Evolutionary conservation across 176 grass and related monocot genomes (phyloP), one percentile per base, ranked within the genome.

Genomic region (Lolium perenne): DNA sequence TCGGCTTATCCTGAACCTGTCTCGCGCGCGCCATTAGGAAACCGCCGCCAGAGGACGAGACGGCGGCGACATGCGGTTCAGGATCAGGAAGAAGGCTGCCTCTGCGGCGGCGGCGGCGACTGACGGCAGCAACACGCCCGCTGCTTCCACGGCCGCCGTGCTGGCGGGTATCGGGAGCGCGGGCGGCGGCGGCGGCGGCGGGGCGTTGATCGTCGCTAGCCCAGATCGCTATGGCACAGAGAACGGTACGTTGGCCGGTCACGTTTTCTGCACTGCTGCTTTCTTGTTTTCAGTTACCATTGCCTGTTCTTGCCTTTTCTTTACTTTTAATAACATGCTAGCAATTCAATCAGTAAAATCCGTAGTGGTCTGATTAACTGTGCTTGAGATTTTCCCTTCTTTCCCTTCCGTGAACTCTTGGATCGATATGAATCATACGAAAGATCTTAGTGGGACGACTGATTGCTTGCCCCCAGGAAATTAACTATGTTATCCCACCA

Each of bases 11-110:
- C 56, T 46, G 6, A 41, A 41, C 1, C 15, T 17, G 14, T 0
- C 7, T 38, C 10, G 15, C 2, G 63, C 63, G 29, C 78, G 22
- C 58, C 77, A 23, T 80, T 11, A 63, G 21, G 21, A 20, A 55
- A 18, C 49, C 16, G 59, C 78, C 78, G 7, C 59, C 32, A 35
- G 32, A 35, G 2, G n/a, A 8, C 20, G 10, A 38, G 38, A 10
- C 43, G 3, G 5, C 78, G 26, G 78, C 15, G 11, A 2, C 70
- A 89, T 84, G 88, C 80, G 50, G 69, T 45, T 80, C 38, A 29
- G 70, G 60, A 8, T 85, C 83, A 14, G 70, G 83, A 66, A 22
- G 47, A 85, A 63, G 10, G 7, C 80, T 29, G 9, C 79, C 22
- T 26, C 70, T 14, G 38, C 67, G 12, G 2, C 7, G 55, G 10